Evolutionary conservation across 345 rosid genomes (phyloP).

Genomic region (Eucalyptus victrix): DNA sequence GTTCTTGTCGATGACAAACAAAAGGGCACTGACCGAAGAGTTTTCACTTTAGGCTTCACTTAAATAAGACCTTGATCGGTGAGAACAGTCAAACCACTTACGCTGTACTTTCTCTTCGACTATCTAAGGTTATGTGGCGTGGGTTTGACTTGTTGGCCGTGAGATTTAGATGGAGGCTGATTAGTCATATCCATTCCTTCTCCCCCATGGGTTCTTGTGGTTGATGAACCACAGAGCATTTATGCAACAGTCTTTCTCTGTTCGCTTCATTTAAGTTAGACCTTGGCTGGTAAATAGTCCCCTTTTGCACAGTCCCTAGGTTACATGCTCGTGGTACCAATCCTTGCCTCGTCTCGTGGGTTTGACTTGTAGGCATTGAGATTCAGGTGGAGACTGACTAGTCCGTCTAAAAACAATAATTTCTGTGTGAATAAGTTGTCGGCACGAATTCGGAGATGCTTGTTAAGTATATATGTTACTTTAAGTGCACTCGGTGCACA

Average conservation of each 20-base stretch:
- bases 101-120: background rate
- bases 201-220: background rate
- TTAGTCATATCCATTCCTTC: background rate
- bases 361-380: background rate
- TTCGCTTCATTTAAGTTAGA: background rate
- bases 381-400: background rate
- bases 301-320: background rate
- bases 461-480: background rate
- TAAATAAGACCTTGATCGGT: background rate
- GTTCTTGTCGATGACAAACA: background rate
- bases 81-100: background rate
- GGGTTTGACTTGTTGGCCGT: background rate
- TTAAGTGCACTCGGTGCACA: fast-evolving
- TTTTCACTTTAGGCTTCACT: background rate
- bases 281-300: background rate
- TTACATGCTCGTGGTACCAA: background rate
- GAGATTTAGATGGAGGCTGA: background rate
- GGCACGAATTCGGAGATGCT: background rate
- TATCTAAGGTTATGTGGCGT: background rate
- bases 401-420: background rate
- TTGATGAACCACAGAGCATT: background rate
- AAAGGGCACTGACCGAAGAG: background rate
- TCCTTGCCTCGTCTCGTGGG: background rate
- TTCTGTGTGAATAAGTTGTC: background rate
- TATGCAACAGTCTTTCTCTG: background rate